Evolutionary conservation across 257 asterid species (phyloP).

Genomic region (Nicotiana otophora): DNA sequence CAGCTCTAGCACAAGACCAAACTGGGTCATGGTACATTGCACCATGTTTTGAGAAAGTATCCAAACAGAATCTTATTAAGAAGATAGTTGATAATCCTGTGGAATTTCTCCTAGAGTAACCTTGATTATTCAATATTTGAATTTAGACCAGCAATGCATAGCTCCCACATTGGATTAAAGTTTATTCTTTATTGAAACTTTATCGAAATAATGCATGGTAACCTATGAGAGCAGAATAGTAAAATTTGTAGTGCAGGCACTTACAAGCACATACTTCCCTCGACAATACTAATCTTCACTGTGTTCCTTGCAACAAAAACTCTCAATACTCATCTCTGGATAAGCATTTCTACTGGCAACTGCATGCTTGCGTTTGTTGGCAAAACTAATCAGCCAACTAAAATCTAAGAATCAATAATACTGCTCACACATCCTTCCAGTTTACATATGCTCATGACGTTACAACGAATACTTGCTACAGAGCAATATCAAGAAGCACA

Average conservation of each 20-base stretch:
- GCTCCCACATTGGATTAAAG: neutral
- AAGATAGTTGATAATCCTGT: neutral
- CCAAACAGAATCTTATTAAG: neutral
- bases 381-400: neutral
- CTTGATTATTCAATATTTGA: neutral
- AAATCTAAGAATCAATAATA: slow-evolving; percentile 5
- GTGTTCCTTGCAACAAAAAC: neutral
- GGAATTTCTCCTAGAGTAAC: neutral
- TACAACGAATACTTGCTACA: slow-evolving; percentile 20
- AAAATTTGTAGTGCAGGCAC: neutral
- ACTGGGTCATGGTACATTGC: neutral
- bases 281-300: neutral
- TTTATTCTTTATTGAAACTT: neutral
- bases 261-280: slow-evolving; percentile 2
- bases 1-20: neutral
- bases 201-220: neutral
- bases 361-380: neutral
- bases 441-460: neutral
- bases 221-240: neutral
- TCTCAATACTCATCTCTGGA: neutral
- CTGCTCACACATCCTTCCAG: neutral
- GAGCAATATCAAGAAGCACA: slow-evolving; percentile 71
- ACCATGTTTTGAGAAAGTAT: neutral
- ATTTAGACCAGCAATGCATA: neutral
- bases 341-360: neutral